These are phyloP conservation scores for Kuraishia piskuri DNA, from an alignment of 805 yeast genomes.

Conservation along the genomic window DNA sequence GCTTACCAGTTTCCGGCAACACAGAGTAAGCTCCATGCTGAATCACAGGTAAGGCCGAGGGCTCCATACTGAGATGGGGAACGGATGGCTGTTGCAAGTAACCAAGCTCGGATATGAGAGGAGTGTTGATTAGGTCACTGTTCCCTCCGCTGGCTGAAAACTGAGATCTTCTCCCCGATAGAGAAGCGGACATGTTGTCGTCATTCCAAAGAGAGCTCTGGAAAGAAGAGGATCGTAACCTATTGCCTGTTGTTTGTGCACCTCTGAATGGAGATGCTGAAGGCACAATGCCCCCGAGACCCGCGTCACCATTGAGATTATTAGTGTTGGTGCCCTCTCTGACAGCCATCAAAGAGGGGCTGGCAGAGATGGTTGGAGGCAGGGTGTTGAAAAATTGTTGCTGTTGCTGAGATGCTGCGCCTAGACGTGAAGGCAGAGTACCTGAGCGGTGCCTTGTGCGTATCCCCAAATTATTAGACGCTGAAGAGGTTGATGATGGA, in stretches of 20 bases:
- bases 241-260: conserved; percentile 11
- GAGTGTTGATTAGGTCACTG: conserved; percentile 8
- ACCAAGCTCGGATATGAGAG: conserved; percentile 4
- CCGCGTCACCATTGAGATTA: background rate
- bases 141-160: conserved; percentile 7
- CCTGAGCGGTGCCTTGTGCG: conserved; percentile 68
- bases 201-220: conserved; percentile 55
- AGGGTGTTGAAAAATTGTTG: conserved; percentile 12
- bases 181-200: conserved; percentile 10
- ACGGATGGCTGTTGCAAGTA: conserved; percentile 6
- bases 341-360: background rate
- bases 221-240: conserved; percentile 51
- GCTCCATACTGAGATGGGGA: conserved; percentile 17
- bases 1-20: background rate
- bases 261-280: conserved; percentile 1
- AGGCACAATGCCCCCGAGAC: background rate
- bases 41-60: background rate
- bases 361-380: background rate
- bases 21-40: background rate
- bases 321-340: too few relatives aligned
- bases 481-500: background rate
- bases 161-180: conserved; percentile 3
- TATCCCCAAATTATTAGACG: conserved; percentile 22
- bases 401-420: conserved; percentile 9
- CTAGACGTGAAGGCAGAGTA: conserved; percentile 50